These are phyloP conservation scores for Mollisia scopiformis DNA, from an alignment of 2,329 filamentous ascomycete species.

Conservation along the genomic window DNA sequence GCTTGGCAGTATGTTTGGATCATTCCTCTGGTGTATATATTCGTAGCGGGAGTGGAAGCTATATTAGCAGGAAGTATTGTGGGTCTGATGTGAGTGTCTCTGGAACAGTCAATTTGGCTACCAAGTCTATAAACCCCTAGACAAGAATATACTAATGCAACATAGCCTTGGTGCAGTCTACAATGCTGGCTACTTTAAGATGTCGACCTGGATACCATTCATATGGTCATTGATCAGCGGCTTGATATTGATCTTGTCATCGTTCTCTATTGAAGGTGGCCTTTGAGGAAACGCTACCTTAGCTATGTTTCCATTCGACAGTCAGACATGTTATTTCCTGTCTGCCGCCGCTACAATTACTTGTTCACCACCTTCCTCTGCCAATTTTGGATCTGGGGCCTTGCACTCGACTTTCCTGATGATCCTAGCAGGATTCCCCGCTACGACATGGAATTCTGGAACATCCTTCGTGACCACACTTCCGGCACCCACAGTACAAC, in stretches of 20 bases:
- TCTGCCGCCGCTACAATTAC: constrained; percentile 8
- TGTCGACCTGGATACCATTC: constrained; percentile 77
- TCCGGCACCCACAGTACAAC: constrained; percentile 75
- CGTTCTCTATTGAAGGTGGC: constrained; percentile 72
- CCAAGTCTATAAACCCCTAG: no score
- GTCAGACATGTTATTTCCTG: constrained; percentile 1
- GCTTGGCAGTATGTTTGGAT: constrained; percentile 51
- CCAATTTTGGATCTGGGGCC: constrained; percentile 28
- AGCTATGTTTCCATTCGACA: neutral
- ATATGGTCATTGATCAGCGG: constrained; percentile 71
- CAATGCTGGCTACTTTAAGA: constrained; percentile 68
- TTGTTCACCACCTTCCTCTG: constrained; percentile 4
- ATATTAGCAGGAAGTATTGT: constrained; percentile 69
- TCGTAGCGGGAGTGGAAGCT: constrained; percentile 65
- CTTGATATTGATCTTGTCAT: constrained; percentile 68
- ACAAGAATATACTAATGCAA: neutral
- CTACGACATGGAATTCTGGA: constrained; percentile 63
- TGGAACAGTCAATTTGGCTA: neutral
- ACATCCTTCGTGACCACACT: constrained; percentile 82
- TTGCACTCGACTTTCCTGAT: constrained; percentile 47
- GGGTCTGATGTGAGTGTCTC: constrained; percentile 60
- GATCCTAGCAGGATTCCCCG: constrained; percentile 68
- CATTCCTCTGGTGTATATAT: constrained; percentile 60
- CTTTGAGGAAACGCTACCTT: constrained; percentile 45
- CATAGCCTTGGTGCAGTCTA: constrained; percentile 63